phyloP scores from a whole-genome alignment of 1,284 basidiomycete species.

The Trichosporon sp. region DNA sequence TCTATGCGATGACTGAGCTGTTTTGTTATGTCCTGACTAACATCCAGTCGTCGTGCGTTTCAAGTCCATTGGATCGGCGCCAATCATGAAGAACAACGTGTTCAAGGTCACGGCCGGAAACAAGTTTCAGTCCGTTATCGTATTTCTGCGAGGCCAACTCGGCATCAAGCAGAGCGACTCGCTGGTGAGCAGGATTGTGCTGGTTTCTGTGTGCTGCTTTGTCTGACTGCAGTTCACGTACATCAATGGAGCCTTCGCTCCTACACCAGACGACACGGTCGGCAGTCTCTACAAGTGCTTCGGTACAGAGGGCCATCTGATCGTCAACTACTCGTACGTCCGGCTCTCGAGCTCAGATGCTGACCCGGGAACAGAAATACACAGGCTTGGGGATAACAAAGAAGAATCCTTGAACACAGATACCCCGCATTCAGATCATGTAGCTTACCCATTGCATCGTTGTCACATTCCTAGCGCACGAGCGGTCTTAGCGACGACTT shows the following conservation, averaged over 20 bases:
- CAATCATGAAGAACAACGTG: slow-evolving; percentile 97
- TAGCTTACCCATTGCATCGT: slow-evolving; percentile 5
- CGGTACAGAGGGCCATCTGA: slow-evolving; percentile 84
- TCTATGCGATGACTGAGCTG: neutral
- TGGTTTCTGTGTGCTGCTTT: neutral
- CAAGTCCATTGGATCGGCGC: slow-evolving; percentile 97
- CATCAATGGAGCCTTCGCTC: slow-evolving; percentile 95
- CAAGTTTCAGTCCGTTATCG: slow-evolving; percentile 90
- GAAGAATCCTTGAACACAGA: neutral
- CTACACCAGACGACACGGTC: slow-evolving; percentile 86
- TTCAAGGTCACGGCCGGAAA: slow-evolving; percentile 96
- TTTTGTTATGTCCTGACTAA: no score
- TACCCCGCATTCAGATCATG: neutral
- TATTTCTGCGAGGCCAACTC: slow-evolving; percentile 84
- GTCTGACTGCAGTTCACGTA: slow-evolving; percentile 72
- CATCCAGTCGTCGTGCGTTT: slow-evolving; percentile 85
- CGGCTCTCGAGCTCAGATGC: neutral
- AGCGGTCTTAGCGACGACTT: no score
- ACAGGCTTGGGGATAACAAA: slow-evolving; percentile 37
- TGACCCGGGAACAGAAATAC: slow-evolving; percentile 30
- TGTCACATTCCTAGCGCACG: slow-evolving; percentile 6
- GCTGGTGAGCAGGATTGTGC: slow-evolving; percentile 58
- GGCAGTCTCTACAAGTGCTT: slow-evolving; percentile 82
- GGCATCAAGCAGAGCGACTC: slow-evolving; percentile 83
- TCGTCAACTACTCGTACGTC: slow-evolving; percentile 87